Percentiles rank a stretch among this genome's conserved stretches.
These are phyloP conservation scores for Royoungia palumana DNA, from an alignment of 768 basidiomycete species.

Conservation along the genomic window DNA sequence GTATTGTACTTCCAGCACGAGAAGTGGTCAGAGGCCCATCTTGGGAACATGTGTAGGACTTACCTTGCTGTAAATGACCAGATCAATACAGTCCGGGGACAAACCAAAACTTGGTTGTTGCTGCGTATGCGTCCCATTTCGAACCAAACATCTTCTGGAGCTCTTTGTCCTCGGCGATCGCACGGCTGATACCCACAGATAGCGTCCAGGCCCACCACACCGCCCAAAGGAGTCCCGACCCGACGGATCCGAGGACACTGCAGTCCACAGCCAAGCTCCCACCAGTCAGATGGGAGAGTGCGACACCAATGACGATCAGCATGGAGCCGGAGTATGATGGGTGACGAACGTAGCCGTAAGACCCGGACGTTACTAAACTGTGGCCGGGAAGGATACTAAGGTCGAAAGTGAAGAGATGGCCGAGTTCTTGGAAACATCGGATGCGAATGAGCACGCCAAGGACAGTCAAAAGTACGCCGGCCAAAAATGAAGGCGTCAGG, in stretches of 20 bases:
- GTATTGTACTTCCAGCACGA: too few species aligned
- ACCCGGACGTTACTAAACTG: constrained; percentile 47
- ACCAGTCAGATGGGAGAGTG: constrained; percentile 43
- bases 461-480: constrained; percentile 42
- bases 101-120: constrained; percentile 47
- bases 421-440: constrained; percentile 52
- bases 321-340: constrained; percentile 55
- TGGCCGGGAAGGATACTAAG: constrained; percentile 53
- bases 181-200: constrained; percentile 46
- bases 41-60: not conserved
- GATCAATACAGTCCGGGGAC: constrained; percentile 43
- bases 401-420: constrained; percentile 56
- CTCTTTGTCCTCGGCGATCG: constrained; percentile 49
- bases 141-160: constrained; percentile 43
- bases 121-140: constrained; percentile 49
- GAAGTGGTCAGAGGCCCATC: not conserved
- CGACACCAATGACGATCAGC: constrained; percentile 45
- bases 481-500: constrained; percentile 43
- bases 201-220: constrained; percentile 51
- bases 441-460: constrained; percentile 48
- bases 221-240: constrained; percentile 35
- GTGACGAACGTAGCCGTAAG: constrained; percentile 52
- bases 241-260: constrained; percentile 23
- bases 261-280: constrained; percentile 49
- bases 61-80: not conserved